These are phyloP conservation scores for barley (Hordeum vulgare) DNA, from an alignment of 176 grass and related monocot species.

Conservation along the genomic window MorexV3_pseudomolecules_assembly NC_058520.1:559506874-559507373, in stretches of 20 bases:
- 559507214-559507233: slow-evolving; percentile 66
- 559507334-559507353: slow-evolving; percentile 81
- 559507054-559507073: slow-evolving; percentile 70
- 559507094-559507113: slow-evolving; percentile 63
- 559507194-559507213: slow-evolving; percentile 71
- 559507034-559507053: slow-evolving; percentile 15
- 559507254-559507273: slow-evolving; percentile 82
- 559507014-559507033: slow-evolving; percentile 17
- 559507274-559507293: slow-evolving; percentile 58
- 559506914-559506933: slow-evolving; percentile 80
- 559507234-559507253: slow-evolving; percentile 63
- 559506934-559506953: slow-evolving; percentile 91
- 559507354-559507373: slow-evolving; percentile 40
- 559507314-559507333: slow-evolving; percentile 83
- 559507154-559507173: slow-evolving; percentile 94
- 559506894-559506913: slow-evolving; percentile 48
- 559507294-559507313: slow-evolving; percentile 81
- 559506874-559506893: slow-evolving; percentile 83
- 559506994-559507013: slow-evolving; percentile 10
- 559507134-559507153: slow-evolving; percentile 57
- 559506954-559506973: slow-evolving; percentile 90
- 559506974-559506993: slow-evolving; percentile 23
- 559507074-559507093: slow-evolving; percentile 73
- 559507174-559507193: slow-evolving; percentile 79
- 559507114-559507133: slow-evolving; percentile 45